phyloP scores from a whole-genome alignment of 768 basidiomycete genomes.

The Rhizopogon salebrosus region DNA sequence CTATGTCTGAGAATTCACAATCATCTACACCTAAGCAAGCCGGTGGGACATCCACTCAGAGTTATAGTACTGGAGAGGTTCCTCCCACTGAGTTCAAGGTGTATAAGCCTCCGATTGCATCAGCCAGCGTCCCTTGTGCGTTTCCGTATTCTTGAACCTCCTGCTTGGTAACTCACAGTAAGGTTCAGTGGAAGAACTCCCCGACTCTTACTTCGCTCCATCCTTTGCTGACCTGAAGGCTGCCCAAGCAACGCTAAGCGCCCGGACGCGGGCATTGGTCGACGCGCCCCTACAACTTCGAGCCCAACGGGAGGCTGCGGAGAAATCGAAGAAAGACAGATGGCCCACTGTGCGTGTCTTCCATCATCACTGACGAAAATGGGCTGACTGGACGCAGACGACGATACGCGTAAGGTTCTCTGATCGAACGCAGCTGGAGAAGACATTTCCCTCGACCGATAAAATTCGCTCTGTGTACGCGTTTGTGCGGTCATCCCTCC shows the following conservation, averaged over 20 bases:
- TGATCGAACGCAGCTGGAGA: slow-evolving; percentile 79
- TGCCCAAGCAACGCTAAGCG: slow-evolving; percentile 57
- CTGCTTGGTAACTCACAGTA: slow-evolving; percentile 2
- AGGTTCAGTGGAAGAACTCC: slow-evolving; percentile 40
- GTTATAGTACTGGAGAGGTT: background rate
- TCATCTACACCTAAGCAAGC: background rate
- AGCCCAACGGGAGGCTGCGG: slow-evolving; percentile 54
- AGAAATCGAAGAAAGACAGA: slow-evolving; percentile 53
- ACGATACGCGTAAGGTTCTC: slow-evolving; percentile 78
- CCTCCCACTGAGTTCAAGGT: slow-evolving; percentile 35
- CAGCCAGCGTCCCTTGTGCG: slow-evolving; percentile 31
- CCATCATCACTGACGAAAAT: background rate
- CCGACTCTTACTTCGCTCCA: slow-evolving; percentile 73
- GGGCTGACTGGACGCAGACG: slow-evolving; percentile 45
- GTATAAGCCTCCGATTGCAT: slow-evolving; percentile 36
- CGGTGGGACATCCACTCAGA: background rate
- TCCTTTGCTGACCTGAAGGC: slow-evolving; percentile 66
- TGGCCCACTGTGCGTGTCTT: slow-evolving; percentile 60
- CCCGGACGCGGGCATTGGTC: slow-evolving; percentile 54
- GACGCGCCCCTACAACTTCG: slow-evolving; percentile 72
- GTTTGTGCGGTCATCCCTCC: slow-evolving; percentile 67
- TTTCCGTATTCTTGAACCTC: slow-evolving; percentile 7
- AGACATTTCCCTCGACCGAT: slow-evolving; percentile 67
- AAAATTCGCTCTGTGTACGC: slow-evolving; percentile 83
- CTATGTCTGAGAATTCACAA: slow-evolving; percentile 22